These are phyloP conservation scores for Aspergillus puulaauensis DNA, from an alignment of 2,329 filamentous ascomycete species.

Conservation along the genomic window DNA sequence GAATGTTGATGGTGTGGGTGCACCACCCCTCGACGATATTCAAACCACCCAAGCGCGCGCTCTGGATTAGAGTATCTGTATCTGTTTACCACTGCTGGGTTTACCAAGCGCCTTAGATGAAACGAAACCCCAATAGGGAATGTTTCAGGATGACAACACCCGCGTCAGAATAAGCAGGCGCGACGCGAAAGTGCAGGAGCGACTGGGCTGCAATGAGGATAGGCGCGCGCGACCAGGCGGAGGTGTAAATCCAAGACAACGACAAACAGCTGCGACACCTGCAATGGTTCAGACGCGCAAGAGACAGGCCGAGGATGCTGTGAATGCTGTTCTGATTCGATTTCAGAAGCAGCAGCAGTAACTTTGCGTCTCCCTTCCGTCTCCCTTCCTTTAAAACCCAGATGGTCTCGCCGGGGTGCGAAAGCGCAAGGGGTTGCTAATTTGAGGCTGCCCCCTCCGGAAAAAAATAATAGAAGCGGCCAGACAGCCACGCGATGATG, in stretches of 20 bases:
- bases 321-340: constrained; percentile 15
- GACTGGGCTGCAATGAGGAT: constrained; percentile 17
- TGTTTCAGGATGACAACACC: constrained; percentile 31
- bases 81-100: constrained; percentile 6
- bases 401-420: constrained; percentile 10
- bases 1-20: constrained; percentile 1
- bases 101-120: constrained; percentile 14
- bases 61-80: constrained; percentile 15
- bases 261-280: constrained; percentile 10
- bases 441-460: constrained; percentile 6
- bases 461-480: constrained; percentile 12
- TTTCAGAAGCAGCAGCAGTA: constrained; percentile 19
- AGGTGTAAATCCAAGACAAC: constrained; percentile 17
- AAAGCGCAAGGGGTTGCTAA: constrained; percentile 23
- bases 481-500: constrained; percentile 24
- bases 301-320: constrained; percentile 11
- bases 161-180: constrained; percentile 24
- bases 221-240: constrained; percentile 18
- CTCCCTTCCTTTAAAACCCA: constrained; percentile 26
- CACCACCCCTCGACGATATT: constrained; percentile 10
- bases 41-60: constrained; percentile 16
- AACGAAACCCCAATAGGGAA: constrained; percentile 19
- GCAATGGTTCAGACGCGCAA: constrained; percentile 15
- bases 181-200: constrained; percentile 25
- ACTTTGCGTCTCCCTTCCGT: constrained; percentile 23